Evolutionary conservation across 768 basidiomycete genomes (phyloP).

Genomic region (Xerocomus potaroensis): DNA sequence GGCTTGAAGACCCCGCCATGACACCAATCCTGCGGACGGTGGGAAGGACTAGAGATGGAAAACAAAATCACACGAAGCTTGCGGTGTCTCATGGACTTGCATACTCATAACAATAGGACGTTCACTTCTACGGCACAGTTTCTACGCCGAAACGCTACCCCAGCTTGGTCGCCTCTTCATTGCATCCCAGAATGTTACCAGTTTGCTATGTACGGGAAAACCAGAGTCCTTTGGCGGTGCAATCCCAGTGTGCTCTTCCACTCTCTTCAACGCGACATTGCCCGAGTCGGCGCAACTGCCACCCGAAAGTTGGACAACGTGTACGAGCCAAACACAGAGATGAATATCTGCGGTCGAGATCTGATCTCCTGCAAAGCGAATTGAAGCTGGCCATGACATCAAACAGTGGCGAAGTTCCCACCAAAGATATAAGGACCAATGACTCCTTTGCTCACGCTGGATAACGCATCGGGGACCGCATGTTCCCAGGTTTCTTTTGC

Average conservation of each 20-base stretch:
- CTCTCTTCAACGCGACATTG: constrained; percentile 41
- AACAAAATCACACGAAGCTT: constrained; percentile 2
- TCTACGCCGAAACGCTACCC: constrained; percentile 51
- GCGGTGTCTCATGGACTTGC: too few relatives aligned
- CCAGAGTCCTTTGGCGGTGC: constrained; percentile 41
- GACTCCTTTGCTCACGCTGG: constrained; percentile 50
- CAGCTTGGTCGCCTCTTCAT: constrained; percentile 65
- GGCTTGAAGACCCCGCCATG: constrained; percentile 18
- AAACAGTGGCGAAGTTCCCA: constrained; percentile 29
- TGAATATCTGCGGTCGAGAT: constrained; percentile 79
- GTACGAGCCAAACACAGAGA: constrained; percentile 69
- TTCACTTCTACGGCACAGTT: too few relatives aligned
- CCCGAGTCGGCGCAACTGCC: constrained; percentile 51
- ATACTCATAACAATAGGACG: too few relatives aligned
- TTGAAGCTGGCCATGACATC: neutral
- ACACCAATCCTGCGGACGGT: constrained; percentile 6
- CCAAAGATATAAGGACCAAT: constrained; percentile 64
- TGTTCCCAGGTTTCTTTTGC: constrained; percentile 53
- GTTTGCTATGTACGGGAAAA: constrained; percentile 38
- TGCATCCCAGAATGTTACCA: constrained; percentile 71
- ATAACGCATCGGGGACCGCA: constrained; percentile 42
- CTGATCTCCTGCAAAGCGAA: constrained; percentile 64
- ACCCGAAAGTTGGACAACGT: constrained; percentile 55
- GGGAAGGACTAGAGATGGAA: constrained; percentile 3
- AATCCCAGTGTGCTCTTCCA: constrained; percentile 48